Evolutionary conservation across 176 grass and related monocot species (phyloP), one percentile per base, ranked within the genome.

Genomic region (Chrysopogon serrulatus): DNA sequence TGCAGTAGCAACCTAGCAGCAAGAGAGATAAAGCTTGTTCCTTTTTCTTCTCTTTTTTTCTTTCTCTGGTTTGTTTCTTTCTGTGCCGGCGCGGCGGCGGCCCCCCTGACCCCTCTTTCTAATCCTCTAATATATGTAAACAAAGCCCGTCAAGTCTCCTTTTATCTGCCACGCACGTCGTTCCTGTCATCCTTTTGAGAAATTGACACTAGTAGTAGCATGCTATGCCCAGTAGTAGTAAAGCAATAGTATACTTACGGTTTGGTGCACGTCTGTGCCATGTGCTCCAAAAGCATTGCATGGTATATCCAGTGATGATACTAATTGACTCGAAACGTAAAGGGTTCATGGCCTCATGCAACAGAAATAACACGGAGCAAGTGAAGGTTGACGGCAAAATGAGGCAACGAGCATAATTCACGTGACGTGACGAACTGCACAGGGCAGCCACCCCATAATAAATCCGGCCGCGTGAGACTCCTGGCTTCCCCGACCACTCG

Each of bases 101-200:
- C 53, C 23, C 36, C 36, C 51, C 51, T 56, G 19, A 53, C 5
- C 48, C 48, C 19, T 53, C 19, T 21, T 21, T 53, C 47, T 57
- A 59, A 83, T 76, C 78, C 49, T 40, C 16, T 83, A n/a, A n/a
- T n/a, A n/a, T n/a, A n/a, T n/a, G 80, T 79, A 79, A 73, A 79
- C 80, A 88, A 88, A 88, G 66, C 66, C 26, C 73, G 17, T 49
- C 76, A 23, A 10, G 53, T 56, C 53, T 73, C 31, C 84, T 86
- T 79, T 86, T 15, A 73, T 19, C 42, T 31, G 41, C 40, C 69
- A 72, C 69, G 40, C 69, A 28, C 49, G 19, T 54, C 14, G 40
- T 45, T 72, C 69, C 0, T 72, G 69, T 19, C 69, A 28, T 30
- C 24, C 41, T 66, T 72, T 72, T 28, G 51, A 56, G 21, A 23